A percentile compares a stretch with the other conserved stretches of the same genome.
phyloP scores from a whole-genome alignment of 108 stramenopile genomes.

The Cyclostephanos tholiformis region DNA sequence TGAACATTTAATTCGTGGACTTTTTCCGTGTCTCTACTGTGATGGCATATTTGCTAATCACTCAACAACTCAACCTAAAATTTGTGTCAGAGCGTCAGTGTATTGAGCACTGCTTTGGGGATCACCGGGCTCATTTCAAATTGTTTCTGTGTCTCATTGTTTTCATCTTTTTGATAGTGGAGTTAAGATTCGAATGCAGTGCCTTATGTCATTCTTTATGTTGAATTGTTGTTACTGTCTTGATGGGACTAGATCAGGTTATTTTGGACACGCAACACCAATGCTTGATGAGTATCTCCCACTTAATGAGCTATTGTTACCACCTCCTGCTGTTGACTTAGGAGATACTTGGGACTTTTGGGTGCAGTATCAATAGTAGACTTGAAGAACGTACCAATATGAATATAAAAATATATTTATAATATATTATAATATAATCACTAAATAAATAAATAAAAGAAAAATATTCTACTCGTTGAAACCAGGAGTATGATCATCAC shows the following conservation, averaged over 20 bases:
- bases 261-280: conserved; percentile 21
- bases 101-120: conserved; percentile 11
- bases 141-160: neutral
- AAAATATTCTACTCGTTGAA: too few species aligned
- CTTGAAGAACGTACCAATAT: too few species aligned
- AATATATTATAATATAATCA: too few species aligned
- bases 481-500: too few species aligned
- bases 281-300: conserved; percentile 18
- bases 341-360: neutral
- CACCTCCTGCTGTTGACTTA: conserved; percentile 9
- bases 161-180: conserved; percentile 11
- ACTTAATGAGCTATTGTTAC: neutral
- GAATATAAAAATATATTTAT: too few species aligned
- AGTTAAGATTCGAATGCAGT: conserved; percentile 5
- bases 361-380: too few species aligned
- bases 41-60: conserved; percentile 16
- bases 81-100: neutral
- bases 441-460: too few species aligned
- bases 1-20: neutral
- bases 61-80: conserved; percentile 8
- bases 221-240: conserved; percentile 28
- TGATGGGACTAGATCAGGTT: conserved; percentile 15
- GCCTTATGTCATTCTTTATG: conserved; percentile 11
- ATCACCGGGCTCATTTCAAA: neutral
- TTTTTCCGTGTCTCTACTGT: conserved; percentile 16